These are phyloP conservation scores for Dendrothele bispora DNA, from an alignment of 768 basidiomycete genomes.

Conservation along the genomic window DNA sequence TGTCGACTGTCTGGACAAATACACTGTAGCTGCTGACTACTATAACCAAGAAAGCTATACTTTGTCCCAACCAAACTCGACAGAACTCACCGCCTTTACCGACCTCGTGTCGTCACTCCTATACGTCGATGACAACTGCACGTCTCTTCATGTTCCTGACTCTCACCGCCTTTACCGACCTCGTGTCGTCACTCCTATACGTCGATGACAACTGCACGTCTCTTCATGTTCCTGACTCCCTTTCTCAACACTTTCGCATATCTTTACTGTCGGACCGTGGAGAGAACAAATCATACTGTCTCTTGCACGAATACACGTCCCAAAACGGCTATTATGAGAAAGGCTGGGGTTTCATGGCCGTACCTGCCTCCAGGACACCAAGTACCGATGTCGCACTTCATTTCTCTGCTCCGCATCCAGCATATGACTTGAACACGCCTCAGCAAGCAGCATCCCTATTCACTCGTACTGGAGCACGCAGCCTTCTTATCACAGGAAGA, in stretches of 20 bases:
- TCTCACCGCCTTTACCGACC: background rate
- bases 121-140: background rate
- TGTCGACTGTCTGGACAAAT: conserved; percentile 4
- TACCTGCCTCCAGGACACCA: background rate
- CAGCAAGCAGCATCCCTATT: conserved; percentile 10
- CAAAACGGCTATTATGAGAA: background rate
- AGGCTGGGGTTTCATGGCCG: conserved; percentile 5
- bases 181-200: conserved; percentile 1
- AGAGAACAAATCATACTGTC: background rate
- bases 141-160: background rate
- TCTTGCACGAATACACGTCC: conserved; percentile 3
- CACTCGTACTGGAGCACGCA: background rate
- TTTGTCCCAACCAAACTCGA: conserved; percentile 2
- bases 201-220: background rate
- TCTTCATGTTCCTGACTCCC: background rate
- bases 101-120: background rate
- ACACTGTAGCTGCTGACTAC: background rate
- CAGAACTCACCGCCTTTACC: background rate
- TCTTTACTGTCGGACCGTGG: background rate
- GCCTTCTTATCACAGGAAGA: conserved; percentile 7
- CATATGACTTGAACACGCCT: conserved; percentile 6
- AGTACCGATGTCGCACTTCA: conserved; percentile 1
- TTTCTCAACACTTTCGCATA: background rate
- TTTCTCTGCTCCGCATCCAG: conserved; percentile 10
- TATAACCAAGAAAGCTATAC: conserved; percentile 3